Percentiles rank a stretch among this genome's conserved stretches.
phyloP scores from a whole-genome alignment of 805 yeast species.

The Hanseniaspora mollemarum region DNA sequence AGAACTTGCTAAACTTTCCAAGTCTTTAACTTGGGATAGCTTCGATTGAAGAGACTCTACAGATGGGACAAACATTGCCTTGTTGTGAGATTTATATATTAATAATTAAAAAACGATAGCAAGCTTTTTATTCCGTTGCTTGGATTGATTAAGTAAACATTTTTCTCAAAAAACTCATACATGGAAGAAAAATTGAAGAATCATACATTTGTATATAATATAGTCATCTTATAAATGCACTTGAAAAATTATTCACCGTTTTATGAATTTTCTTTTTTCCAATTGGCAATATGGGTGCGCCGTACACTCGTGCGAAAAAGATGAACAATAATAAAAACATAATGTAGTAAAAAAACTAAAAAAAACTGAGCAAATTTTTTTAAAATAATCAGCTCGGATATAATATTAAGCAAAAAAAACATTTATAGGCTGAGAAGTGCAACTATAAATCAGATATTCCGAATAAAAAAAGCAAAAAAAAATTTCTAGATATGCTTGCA shows the following conservation, averaged over 20 bases:
- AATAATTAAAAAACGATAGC: no score
- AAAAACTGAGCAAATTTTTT: no score
- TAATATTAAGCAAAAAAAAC: neutral
- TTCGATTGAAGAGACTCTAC: conserved; percentile 5
- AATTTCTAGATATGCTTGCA: no score
- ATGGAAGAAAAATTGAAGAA: no score
- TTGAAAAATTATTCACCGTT: no score
- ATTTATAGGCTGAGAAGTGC: neutral
- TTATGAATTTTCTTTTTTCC: no score
- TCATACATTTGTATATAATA: no score
- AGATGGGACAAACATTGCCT: neutral
- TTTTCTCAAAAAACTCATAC: no score
- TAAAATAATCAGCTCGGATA: neutral
- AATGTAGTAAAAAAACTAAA: neutral
- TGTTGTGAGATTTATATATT: no score
- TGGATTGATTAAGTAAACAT: no score
- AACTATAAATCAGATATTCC: neutral
- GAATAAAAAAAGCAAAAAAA: neutral
- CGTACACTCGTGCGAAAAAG: neutral
- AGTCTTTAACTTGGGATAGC: conserved; percentile 20
- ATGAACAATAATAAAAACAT: neutral
- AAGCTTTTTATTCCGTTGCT: no score
- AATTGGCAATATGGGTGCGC: neutral
- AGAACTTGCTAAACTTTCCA: conserved; percentile 29
- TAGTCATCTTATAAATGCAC: neutral